phyloP scores from a whole-genome alignment of 352 stramenopile genomes.

The Pythium angustatum region DNA sequence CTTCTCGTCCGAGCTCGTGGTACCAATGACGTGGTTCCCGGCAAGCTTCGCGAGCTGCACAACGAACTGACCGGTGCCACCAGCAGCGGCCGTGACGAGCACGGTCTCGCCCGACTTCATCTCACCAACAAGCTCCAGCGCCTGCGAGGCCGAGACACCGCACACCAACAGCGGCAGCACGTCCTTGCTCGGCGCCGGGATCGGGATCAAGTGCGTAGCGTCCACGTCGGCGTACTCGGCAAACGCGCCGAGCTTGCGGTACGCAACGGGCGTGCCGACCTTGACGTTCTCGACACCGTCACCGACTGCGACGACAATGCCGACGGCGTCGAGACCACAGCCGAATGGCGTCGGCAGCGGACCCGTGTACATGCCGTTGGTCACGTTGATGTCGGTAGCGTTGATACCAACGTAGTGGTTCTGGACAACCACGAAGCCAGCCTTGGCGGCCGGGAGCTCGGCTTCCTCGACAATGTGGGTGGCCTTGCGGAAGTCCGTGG shows the following conservation, averaged over 20 bases:
- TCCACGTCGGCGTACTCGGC: conserved; percentile 50
- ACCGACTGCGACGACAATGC: conserved; percentile 40
- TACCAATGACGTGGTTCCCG: conserved; percentile 79
- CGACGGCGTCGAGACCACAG: conserved; percentile 46
- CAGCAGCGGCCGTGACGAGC: conserved; percentile 58
- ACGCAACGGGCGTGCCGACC: conserved; percentile 46
- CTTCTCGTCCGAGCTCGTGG: conserved; percentile 84
- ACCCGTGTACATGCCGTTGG: conserved; percentile 45
- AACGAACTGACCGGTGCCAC: conserved; percentile 83
- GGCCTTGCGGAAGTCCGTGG: conserved; percentile 34
- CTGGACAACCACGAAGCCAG: conserved; percentile 7
- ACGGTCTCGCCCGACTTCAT: conserved; percentile 65
- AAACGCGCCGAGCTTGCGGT: conserved; percentile 54
- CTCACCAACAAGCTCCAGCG: conserved; percentile 54
- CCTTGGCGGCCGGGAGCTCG: conserved; percentile 6
- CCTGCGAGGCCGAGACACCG: conserved; percentile 45
- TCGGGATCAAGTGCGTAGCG: conserved; percentile 34
- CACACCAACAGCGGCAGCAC: conserved; percentile 42
- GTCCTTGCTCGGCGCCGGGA: conserved; percentile 26
- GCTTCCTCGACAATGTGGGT: conserved; percentile 29
- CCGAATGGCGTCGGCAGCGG: conserved; percentile 39
- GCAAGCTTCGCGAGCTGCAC: conserved; percentile 86
- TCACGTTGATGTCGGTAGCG: conserved; percentile 44
- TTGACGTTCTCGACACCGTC: conserved; percentile 49
- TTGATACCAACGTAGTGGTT: conserved; percentile 27